Conservation (phyloP, 2,329 filamentous ascomycete species). For the Cadophora gregata region DNA sequence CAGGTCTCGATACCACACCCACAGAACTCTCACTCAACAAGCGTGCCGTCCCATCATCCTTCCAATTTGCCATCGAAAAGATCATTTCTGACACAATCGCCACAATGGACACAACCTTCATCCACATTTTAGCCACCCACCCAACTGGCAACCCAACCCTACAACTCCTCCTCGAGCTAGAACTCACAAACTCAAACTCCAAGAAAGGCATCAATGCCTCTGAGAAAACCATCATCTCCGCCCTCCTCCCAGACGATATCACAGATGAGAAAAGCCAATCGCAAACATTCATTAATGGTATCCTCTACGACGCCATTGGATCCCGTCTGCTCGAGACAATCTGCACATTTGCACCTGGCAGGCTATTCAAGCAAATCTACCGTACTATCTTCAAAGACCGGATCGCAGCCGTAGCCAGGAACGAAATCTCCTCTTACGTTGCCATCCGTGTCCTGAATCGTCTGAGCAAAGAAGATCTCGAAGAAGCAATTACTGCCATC, state of each 20-base stretch:
- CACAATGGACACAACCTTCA: constrained; percentile 77
- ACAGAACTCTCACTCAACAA: constrained; percentile 54
- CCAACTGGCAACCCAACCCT: constrained; percentile 90
- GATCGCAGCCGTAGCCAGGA: constrained; percentile 81
- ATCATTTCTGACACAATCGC: constrained; percentile 79
- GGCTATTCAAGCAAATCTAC: constrained; percentile 89
- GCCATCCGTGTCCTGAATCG: constrained; percentile 83
- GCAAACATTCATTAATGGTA: constrained; percentile 80
- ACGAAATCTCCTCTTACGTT: constrained; percentile 89
- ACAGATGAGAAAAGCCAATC: constrained; percentile 75
- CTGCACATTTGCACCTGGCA: constrained; percentile 79
- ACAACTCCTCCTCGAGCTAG: constrained; percentile 88
- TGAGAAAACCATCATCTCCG: constrained; percentile 68
- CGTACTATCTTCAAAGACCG: constrained; percentile 79
- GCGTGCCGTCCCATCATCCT: constrained; percentile 77
- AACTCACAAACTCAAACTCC: constrained; percentile 76
- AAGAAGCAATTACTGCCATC: constrained; percentile 73
- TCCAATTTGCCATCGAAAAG: constrained; percentile 77
- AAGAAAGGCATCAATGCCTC: constrained; percentile 62
- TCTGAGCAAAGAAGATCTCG: constrained; percentile 84
- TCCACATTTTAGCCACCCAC: constrained; percentile 85
- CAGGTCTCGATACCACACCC: constrained; percentile 55
- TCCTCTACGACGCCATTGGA: constrained; percentile 89
- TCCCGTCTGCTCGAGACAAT: constrained; percentile 90
- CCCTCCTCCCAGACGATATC: constrained; percentile 80